Evolutionary conservation across 2,329 filamentous ascomycete species (phyloP), one percentile per base, ranked within the genome.

Genomic region (Endoconidiophora polonica): DNA sequence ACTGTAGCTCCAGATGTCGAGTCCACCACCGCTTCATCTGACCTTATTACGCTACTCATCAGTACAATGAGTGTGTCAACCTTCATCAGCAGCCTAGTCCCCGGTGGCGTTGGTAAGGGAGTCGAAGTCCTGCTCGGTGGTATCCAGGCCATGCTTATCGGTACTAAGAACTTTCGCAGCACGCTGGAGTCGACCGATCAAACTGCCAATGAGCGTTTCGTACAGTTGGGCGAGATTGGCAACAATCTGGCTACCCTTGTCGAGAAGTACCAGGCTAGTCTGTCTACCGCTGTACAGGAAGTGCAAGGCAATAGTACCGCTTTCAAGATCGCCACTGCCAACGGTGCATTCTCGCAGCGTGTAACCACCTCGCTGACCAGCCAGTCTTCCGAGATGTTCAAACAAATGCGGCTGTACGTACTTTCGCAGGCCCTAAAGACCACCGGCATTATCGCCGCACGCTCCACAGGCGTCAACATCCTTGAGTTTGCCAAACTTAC

Each of bases 201-300:
- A 24, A 57, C 55, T 2, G 54, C 57, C 10, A 56, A 58, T 37
- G 52, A 57, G 10, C 57, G 58, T 5, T 60, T 60, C 44, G 38
- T 58, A 16, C 55, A 58, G 39, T 55, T 60, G 5, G 58, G 57
- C 12, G 52, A 60, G 2, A 56, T 60, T n/a, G 57, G 57, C 1
- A 50, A 53, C 18, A 53, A 46, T 0, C 52, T 60, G n/a, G 56
- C 57, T 14, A 48, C 43, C 23, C 54, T 62, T 9, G 53, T 57
- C 3, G 49, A 66, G 16, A 52, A 57, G 24, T 59, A 58, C 46
- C 58, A 58, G 40, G 36, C 20, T 12, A 56, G 55, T 39, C 52
- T 59, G 5, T 48, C 57, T 4, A 22, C 40, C 7, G 52, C 56
- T 2, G 48, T 57, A 16, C 47, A 56, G 24, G 39, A 52, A 10